These are phyloP conservation scores for Crucihimalaya himalaica DNA, from an alignment of 345 rosid genomes.

Conservation along the genomic window DNA sequence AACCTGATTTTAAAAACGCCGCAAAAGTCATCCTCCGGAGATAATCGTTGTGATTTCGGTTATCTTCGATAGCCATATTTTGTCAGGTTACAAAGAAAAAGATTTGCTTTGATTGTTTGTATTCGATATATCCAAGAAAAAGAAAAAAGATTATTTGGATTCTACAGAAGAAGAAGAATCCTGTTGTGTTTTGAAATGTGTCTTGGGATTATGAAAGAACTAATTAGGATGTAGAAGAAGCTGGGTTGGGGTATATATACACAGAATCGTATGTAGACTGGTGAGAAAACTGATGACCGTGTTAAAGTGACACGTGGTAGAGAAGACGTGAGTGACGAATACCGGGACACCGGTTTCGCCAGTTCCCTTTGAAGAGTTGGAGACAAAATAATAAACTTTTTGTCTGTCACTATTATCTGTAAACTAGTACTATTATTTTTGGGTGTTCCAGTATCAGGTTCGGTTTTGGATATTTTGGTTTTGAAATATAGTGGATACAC, in stretches of 20 bases:
- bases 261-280: not conserved
- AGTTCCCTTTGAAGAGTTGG: not conserved
- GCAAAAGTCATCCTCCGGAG: slow-evolving; percentile 52
- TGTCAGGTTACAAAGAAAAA: not conserved
- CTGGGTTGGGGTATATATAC: slow-evolving; percentile 21
- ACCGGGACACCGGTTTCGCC: slow-evolving; percentile 22
- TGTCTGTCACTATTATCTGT: too few species aligned
- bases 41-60: slow-evolving; percentile 23
- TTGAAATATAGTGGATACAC: too few species aligned
- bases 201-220: not conserved
- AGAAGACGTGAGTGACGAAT: not conserved
- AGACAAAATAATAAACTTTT: not conserved
- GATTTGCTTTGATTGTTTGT: not conserved
- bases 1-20: slow-evolving; percentile 45
- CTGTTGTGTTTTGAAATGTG: not conserved
- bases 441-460: too few species aligned
- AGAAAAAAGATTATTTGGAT: not conserved
- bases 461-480: too few species aligned
- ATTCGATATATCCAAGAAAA: not conserved
- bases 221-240: slow-evolving; percentile 1
- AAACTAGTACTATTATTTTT: too few species aligned
- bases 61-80: slow-evolving; percentile 27
- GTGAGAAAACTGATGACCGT: not conserved
- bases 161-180: not conserved
- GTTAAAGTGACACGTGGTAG: slow-evolving; percentile 25